Percentiles rank a stretch among this genome's conserved stretches.
These are phyloP conservation scores for Aspergillus texensis DNA, from an alignment of 2,329 filamentous ascomycete species.

Conservation along the genomic window DNA sequence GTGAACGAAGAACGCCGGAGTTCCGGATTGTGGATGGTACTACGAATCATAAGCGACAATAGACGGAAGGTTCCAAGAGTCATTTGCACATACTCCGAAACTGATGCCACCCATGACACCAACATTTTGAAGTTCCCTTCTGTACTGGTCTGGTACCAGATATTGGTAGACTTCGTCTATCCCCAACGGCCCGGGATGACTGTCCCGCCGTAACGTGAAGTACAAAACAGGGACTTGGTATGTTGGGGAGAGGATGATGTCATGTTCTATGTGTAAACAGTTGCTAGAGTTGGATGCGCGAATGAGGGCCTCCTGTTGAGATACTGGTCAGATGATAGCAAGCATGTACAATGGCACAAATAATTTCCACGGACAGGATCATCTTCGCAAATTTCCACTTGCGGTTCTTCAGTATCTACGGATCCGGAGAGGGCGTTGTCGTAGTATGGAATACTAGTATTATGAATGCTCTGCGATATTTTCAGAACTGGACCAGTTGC, in stretches of 20 bases:
- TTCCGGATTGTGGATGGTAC: slow-evolving; percentile 80
- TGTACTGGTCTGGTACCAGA: slow-evolving; percentile 69
- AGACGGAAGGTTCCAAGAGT: slow-evolving; percentile 25
- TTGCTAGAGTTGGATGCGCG: slow-evolving; percentile 33
- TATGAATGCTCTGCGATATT: slow-evolving; percentile 31
- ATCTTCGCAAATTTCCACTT: slow-evolving; percentile 30
- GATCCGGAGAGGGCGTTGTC: slow-evolving; percentile 16
- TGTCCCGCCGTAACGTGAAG: slow-evolving; percentile 67
- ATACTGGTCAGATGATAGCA: slow-evolving; percentile 34
- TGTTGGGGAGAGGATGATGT: slow-evolving; percentile 73
- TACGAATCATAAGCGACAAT: slow-evolving; percentile 49
- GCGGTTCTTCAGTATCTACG: slow-evolving; percentile 17
- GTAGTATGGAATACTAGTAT: slow-evolving; percentile 9
- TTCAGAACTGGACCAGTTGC: slow-evolving; percentile 29
- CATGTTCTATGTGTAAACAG: slow-evolving; percentile 64
- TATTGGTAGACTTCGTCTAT: slow-evolving; percentile 71
- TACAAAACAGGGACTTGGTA: slow-evolving; percentile 77
- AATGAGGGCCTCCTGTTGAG: slow-evolving; percentile 45
- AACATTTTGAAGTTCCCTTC: slow-evolving; percentile 60
- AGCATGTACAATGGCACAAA: slow-evolving; percentile 10
- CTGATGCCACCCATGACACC: slow-evolving; percentile 75
- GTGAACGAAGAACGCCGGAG: slow-evolving; percentile 87
- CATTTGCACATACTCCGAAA: slow-evolving; percentile 65
- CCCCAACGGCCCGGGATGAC: slow-evolving; percentile 58
- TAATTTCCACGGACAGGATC: slow-evolving; percentile 31